Evolutionary conservation across 768 basidiomycete species (phyloP), one percentile per base, ranked within the genome.

Genomic region (Russula brevipes): DNA sequence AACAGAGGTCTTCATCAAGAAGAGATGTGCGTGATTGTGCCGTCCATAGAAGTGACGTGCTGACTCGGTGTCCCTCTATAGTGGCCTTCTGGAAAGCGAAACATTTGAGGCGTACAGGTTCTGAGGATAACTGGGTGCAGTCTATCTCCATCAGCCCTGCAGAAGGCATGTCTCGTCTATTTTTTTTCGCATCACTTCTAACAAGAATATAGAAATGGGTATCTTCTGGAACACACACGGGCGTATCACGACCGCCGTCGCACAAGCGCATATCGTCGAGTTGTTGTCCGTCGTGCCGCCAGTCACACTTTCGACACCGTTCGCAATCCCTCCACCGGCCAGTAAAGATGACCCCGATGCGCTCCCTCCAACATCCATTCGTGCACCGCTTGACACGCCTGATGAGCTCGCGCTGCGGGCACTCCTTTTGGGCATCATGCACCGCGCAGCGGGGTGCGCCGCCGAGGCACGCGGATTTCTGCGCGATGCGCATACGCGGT

Each of bases 171-270:
- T 71, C n/a, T 17, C 12, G 35, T 33, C 5, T 24, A 35, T 17
- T 36, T 31, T 39, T 33, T 54, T 54, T 38, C 39, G 2, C 33
- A 12, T 35, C 30, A 39, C n/a, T 24, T n/a, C 30, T 16, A 35
- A 39, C 24, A 38, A n/a, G 14, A 7, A n/a, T 33, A 1, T 63
- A 87, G 90, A 91, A 71, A 77, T 92, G 35, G 85, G 75, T 2
- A 80, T 91, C 55, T 90, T 91, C 73, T 91, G 90, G 89, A 92
- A 91, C 69, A 85, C 80, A 0, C 86, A 90, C 70, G 72, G 81
- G n/a, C 82, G 87, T 4, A 80, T 89, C 49, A 76, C 78, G 7
- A 73, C 77, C 17, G 72, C 73, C 2, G 78, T 83, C 12, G 87
- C 88, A 0, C 70, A 80, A 64, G 79, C 78, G 0, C 87, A 89